Evolutionary conservation across 768 basidiomycete species (phyloP), one percentile per base, ranked within the genome.

Genomic region (Megacollybia marginata): DNA sequence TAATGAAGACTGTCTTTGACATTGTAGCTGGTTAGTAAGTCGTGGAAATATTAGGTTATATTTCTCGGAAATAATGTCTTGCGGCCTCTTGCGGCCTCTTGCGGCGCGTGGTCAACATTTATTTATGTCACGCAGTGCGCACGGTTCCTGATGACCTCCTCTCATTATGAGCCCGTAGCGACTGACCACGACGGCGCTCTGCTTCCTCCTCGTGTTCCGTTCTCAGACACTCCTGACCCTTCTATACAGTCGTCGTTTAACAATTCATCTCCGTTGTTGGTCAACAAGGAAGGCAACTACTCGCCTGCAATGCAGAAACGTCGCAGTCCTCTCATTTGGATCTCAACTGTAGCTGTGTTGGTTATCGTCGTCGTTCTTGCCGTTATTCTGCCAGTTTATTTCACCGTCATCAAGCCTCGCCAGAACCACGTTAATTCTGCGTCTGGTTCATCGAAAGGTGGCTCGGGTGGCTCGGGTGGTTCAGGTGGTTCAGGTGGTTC

Each of bases 311-410:
- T 13, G 15, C 38, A 8, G 18, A 40, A 40, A 40, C 13, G 38
- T 40, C 38, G 38, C 15, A 13, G 38, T 5, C 16, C 28, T n/a
- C 23, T 45, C 13, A 13, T 45, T 20, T 31, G 28, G 16, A n/a
- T 45, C 16, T 2, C 23, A 13, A 18, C 15, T 40, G 38, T 40
- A 13, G 53, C 50, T 5, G 62, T 54, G n/a, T 56, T 52, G 20
- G 52, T 63, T 15, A 54, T 61, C 1, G 60, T 60, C 9, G 54
- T 77, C 44, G 58, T 73, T 19, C 48, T 70, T 18, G 81, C 67
- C 1, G 61, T 79, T 34, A 57, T 72, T 23, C 60, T 83, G 1
- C 72, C 74, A 1, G 60, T 81, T 16, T 77, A 71, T 58, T 68
- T 81, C 53, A 49, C 62, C 5, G 63, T 72, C 40, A 62, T 72